These are phyloP conservation scores for Nepenthes mirabilis DNA, from an alignment of 148 eudicot species.

Conservation along the genomic window DNA sequence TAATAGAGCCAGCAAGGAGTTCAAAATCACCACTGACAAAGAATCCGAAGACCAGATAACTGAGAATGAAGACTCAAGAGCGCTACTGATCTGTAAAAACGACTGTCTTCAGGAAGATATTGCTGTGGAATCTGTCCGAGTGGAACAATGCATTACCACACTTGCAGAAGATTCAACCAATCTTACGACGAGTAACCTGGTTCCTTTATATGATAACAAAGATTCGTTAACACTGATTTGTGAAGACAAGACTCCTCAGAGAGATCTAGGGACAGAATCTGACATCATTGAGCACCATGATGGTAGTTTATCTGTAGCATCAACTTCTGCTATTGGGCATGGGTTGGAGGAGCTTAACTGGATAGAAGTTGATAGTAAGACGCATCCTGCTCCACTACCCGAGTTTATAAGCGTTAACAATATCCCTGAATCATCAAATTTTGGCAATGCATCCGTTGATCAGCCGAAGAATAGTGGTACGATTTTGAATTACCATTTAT, in stretches of 20 bases:
- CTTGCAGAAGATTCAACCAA: neutral
- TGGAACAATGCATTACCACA: neutral
- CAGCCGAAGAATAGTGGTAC: conserved; percentile 26
- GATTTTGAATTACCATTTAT: conserved; percentile 13
- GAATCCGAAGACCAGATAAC: conserved; percentile 36
- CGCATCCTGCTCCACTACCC: conserved; percentile 11
- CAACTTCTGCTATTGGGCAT: conserved; percentile 23
- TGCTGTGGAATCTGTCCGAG: neutral
- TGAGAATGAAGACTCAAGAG: conserved; percentile 1
- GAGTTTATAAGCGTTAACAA: conserved; percentile 13
- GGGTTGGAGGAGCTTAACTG: conserved; percentile 27
- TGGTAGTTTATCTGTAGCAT: conserved; percentile 6
- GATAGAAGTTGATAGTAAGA: conserved; percentile 19
- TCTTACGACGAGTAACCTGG: neutral
- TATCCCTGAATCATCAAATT: conserved; percentile 21
- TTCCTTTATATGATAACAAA: neutral
- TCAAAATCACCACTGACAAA: conserved; percentile 40
- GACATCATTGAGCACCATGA: conserved; percentile 9
- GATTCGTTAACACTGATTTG: conserved; percentile 12
- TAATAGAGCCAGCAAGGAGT: conserved; percentile 18
- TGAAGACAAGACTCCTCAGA: conserved; percentile 10
- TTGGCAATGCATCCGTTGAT: conserved; percentile 11
- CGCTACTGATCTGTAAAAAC: conserved; percentile 14
- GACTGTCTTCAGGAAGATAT: conserved; percentile 14
- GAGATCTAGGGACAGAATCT: conserved; percentile 17